Conservation (phyloP, 2,329 filamentous ascomycete species). For the Sporothrix humicola region DNA sequence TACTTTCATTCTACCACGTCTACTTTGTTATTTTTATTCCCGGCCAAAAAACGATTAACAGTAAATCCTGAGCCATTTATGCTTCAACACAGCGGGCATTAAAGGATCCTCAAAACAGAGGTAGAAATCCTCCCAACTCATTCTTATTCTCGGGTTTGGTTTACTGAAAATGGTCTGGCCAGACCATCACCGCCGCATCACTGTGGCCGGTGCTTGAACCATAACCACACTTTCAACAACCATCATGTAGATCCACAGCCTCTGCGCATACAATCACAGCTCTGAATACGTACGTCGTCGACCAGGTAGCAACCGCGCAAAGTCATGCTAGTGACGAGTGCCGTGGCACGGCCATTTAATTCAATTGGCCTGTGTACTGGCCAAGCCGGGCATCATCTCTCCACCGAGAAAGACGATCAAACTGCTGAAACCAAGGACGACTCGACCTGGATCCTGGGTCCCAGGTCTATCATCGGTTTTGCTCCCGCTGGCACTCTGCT, state of each 20-base stretch:
- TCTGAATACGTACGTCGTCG: background rate
- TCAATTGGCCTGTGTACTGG: background rate
- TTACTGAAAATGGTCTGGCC: background rate
- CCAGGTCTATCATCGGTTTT: too few relatives aligned
- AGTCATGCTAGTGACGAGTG: conserved; percentile 1
- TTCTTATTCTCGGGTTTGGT: too few relatives aligned
- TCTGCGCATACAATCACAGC: background rate
- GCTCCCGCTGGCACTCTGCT: background rate
- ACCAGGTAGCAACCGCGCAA: background rate
- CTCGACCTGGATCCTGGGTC: background rate
- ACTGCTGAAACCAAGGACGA: conserved; percentile 21
- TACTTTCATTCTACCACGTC: too few relatives aligned
- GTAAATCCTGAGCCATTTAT: background rate
- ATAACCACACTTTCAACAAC: background rate
- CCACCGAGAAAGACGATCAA: background rate
- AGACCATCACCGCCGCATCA: background rate
- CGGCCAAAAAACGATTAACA: background rate
- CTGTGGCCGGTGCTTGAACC: background rate
- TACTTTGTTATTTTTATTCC: too few relatives aligned
- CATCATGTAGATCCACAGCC: background rate
- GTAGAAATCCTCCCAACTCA: too few relatives aligned
- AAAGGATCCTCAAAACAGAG: conserved; percentile 1
- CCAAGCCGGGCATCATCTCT: background rate
- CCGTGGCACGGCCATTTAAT: background rate
- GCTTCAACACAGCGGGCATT: background rate